Conservation (phyloP, 257 asterid genomes). For the Solanum pennellii region DNA sequence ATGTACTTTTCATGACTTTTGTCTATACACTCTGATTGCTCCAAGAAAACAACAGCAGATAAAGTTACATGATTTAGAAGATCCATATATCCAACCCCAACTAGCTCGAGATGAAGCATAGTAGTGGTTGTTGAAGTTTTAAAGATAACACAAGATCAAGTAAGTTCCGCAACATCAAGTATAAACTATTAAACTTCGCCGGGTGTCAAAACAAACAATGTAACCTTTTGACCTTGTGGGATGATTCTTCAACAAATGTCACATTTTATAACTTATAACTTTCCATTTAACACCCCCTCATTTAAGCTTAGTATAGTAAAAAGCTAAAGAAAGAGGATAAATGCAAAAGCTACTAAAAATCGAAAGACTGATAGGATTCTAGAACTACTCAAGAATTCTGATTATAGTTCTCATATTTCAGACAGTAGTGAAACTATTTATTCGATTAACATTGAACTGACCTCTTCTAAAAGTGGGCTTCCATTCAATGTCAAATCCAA, state of each 20-base stretch:
- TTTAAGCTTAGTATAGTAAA: not conserved
- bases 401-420: not conserved
- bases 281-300: not conserved
- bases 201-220: not conserved
- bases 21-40: not conserved
- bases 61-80: not conserved
- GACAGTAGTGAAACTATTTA: not conserved
- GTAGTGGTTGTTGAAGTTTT: not conserved
- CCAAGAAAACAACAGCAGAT: not conserved
- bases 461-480: conserved; percentile 75
- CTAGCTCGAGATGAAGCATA: not conserved
- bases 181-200: not conserved
- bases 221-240: not conserved
- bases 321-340: not conserved
- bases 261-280: not conserved
- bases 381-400: not conserved
- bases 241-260: not conserved
- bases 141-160: not conserved
- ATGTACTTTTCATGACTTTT: not conserved
- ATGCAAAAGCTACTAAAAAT: not conserved
- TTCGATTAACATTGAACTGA: not conserved
- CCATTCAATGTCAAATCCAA: conserved; percentile 97
- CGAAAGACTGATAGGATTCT: not conserved
- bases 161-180: not conserved
- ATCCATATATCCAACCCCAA: not conserved